Percentiles rank a stretch among this genome's conserved stretches.
Conservation (phyloP, 2,329 filamentous ascomycete species). For the Alternaria gaisen region DNA sequence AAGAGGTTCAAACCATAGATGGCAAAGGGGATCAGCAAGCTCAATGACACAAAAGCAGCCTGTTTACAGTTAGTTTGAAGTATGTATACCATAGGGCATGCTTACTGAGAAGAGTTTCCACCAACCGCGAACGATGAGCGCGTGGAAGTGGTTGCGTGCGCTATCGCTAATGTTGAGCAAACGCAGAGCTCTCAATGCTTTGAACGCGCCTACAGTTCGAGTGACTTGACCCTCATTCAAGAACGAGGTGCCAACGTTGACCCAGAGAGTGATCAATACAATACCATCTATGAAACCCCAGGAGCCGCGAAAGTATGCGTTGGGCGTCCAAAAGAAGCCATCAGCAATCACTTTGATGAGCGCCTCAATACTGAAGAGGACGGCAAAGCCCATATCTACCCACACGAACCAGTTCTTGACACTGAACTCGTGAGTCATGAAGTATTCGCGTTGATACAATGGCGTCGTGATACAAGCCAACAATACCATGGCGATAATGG, state of each 20-base stretch:
- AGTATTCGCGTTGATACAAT: slow-evolving; percentile 90
- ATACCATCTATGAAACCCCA: slow-evolving; percentile 97
- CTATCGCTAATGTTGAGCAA: slow-evolving; percentile 96
- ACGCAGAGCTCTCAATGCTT: slow-evolving; percentile 89
- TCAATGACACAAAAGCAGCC: slow-evolving; percentile 92
- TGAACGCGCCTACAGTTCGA: slow-evolving; percentile 93
- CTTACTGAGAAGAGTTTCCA: slow-evolving; percentile 89
- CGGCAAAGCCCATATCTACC: slow-evolving; percentile 88
- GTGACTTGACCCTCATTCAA: slow-evolving; percentile 85
- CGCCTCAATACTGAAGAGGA: slow-evolving; percentile 86
- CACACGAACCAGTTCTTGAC: slow-evolving; percentile 91
- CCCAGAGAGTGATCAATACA: slow-evolving; percentile 92
- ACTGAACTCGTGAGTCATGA: slow-evolving; percentile 66
- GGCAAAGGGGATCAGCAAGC: slow-evolving; percentile 93
- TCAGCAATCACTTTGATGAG: slow-evolving; percentile 93
- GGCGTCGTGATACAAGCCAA: slow-evolving; percentile 94
- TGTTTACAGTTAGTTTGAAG: slow-evolving; percentile 30
- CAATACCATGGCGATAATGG: slow-evolving; percentile 97
- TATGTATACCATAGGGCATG: background rate
- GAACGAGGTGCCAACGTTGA: slow-evolving; percentile 87
- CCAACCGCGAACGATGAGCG: slow-evolving; percentile 89
- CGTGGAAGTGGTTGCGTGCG: slow-evolving; percentile 94
- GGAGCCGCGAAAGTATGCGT: slow-evolving; percentile 94
- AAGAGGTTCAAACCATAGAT: slow-evolving; percentile 96
- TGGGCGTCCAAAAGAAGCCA: slow-evolving; percentile 94